These are phyloP conservation scores for Picea glauca DNA, from an alignment of 75 land plant species.

Conservation along the genomic window DNA sequence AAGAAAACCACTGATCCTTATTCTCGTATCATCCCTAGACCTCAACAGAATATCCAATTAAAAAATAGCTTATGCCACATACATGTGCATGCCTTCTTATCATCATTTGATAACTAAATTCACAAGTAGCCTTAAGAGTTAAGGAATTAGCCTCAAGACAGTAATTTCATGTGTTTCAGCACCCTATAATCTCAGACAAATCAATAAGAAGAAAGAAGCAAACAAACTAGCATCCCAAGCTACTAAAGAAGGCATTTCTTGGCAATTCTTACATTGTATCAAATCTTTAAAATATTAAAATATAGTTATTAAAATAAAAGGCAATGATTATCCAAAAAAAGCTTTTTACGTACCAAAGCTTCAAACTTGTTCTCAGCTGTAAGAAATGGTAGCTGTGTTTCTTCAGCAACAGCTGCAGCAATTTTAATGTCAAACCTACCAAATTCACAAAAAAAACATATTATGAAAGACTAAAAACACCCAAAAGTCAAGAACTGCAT, in stretches of 20 bases:
- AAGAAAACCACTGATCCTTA: background rate
- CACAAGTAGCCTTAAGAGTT: background rate
- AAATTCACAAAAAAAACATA: background rate
- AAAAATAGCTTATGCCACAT: background rate
- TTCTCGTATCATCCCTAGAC: background rate
- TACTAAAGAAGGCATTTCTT: background rate
- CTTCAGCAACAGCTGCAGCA: conserved; percentile 91
- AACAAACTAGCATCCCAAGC: background rate
- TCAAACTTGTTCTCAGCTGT: conserved; percentile 99
- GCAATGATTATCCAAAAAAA: background rate
- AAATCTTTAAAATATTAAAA: background rate
- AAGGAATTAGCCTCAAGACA: background rate
- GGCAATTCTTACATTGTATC: background rate
- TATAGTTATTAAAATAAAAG: no score
- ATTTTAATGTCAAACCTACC: conserved; percentile 89
- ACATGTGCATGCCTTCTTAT: background rate
- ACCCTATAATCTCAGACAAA: background rate
- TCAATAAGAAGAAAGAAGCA: background rate
- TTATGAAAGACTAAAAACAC: background rate
- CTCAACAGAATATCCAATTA: background rate
- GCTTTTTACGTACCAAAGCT: conserved; percentile 58
- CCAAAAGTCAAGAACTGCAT: background rate
- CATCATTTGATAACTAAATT: background rate
- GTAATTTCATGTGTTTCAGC: background rate
- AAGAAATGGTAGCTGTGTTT: conserved; percentile 83